These are phyloP conservation scores for sorghum (Sorghum bicolor) DNA, from an alignment of 176 grass and related monocot species.

Conservation along the genomic window DNA sequence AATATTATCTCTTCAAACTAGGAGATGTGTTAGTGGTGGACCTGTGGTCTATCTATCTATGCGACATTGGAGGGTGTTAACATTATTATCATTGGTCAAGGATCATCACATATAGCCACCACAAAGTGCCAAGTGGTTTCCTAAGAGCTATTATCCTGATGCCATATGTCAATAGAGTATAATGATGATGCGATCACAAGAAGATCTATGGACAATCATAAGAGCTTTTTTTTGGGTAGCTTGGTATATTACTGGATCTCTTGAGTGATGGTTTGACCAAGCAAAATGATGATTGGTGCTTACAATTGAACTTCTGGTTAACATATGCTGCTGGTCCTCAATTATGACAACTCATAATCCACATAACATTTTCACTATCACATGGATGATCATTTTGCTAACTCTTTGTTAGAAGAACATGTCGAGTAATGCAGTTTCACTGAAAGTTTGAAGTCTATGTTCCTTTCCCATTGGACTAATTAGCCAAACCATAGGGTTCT, in stretches of 20 bases:
- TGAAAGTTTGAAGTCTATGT: background rate
- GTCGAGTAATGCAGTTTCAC: background rate
- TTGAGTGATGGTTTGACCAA: background rate
- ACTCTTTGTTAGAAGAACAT: background rate
- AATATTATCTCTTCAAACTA: conserved; percentile 28
- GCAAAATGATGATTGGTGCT: conserved; percentile 10
- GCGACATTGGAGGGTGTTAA: conserved; percentile 36
- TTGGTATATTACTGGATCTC: conserved; percentile 4
- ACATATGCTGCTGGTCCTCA: background rate
- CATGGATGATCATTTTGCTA: background rate
- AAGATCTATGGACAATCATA: background rate
- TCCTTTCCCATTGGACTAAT: background rate
- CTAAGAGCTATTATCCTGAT: conserved; percentile 9
- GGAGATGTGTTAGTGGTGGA: conserved; percentile 2
- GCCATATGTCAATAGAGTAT: background rate
- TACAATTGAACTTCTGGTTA: background rate
- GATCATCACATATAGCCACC: conserved; percentile 26
- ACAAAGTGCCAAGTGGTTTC: conserved; percentile 36
- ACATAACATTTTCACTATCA: background rate
- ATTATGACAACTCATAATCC: background rate
- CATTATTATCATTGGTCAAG: conserved; percentile 47
- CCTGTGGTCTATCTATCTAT: conserved; percentile 19
- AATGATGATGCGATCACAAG: background rate
- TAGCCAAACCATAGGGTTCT: background rate
- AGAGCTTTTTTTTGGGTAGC: background rate